Evolutionary conservation across 192 early-diverging fungal species (phyloP).

Genomic region (Paraglomus occultum): DNA sequence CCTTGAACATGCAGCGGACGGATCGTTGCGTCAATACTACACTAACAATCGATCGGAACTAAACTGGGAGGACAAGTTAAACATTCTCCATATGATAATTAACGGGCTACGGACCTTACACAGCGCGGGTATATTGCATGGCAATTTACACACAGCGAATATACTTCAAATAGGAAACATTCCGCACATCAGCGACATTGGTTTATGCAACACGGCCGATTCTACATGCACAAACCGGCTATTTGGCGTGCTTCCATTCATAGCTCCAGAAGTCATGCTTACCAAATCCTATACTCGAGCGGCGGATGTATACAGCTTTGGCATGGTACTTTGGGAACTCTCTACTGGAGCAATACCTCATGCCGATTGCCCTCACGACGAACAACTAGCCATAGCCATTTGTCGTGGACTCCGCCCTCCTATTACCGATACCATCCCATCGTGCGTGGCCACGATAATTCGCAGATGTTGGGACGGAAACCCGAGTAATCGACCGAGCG

Average conservation of each 20-base stretch:
- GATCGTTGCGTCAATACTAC: not conserved
- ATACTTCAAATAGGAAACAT: not conserved
- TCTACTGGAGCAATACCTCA: constrained; percentile 7
- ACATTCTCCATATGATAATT: not conserved
- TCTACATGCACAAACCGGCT: too few species aligned
- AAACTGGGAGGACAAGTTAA: not conserved
- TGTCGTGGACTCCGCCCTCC: constrained; percentile 4
- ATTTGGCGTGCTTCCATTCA: constrained; percentile 8
- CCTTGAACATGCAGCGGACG: not conserved
- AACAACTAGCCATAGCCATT: constrained; percentile 14
- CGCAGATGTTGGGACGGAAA: not conserved
- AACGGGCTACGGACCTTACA: not conserved
- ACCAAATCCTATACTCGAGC: not conserved
- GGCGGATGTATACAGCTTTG: constrained; percentile 18
- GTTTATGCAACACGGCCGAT: too few species aligned
- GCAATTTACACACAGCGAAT: constrained; percentile 19
- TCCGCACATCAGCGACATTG: too few species aligned
- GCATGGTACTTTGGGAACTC: constrained; percentile 24
- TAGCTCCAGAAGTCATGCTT: constrained; percentile 5
- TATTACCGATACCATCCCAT: not conserved
- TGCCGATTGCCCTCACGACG: constrained; percentile 11
- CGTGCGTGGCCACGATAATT: not conserved
- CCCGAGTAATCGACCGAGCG: not conserved
- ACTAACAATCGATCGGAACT: not conserved
- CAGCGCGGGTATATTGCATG: not conserved